Percentiles rank a stretch among this genome's conserved stretches.
Conservation (phyloP, 805 yeast species). For the Cyberlindnera maclurae region DNA sequence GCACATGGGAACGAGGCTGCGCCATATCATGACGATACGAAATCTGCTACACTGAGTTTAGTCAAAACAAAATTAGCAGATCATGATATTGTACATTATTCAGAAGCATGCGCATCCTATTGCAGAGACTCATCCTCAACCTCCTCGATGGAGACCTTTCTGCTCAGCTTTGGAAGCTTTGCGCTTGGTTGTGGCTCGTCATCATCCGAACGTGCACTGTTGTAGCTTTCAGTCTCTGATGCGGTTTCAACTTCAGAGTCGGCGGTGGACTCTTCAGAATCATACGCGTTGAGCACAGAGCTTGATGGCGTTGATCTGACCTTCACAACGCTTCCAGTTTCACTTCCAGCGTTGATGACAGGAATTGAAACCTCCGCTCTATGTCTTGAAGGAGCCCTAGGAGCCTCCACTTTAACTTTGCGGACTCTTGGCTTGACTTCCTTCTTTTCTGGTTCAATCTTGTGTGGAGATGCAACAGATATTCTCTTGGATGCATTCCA, state of each 20-base stretch:
- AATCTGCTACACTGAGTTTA: too few relatives aligned
- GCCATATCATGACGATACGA: too few relatives aligned
- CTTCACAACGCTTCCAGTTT: neutral
- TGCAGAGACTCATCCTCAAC: constrained; percentile 18
- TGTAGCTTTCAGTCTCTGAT: neutral
- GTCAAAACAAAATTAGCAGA: too few relatives aligned
- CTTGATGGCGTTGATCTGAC: neutral
- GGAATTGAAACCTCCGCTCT: neutral
- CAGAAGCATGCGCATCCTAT: too few relatives aligned
- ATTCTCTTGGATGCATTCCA: neutral
- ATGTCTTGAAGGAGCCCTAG: neutral
- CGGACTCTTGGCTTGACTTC: neutral
- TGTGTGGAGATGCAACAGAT: neutral
- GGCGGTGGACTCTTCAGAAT: neutral
- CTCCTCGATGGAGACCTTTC: constrained; percentile 18
- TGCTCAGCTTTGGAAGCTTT: constrained; percentile 16
- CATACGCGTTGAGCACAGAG: too few relatives aligned
- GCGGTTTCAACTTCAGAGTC: neutral
- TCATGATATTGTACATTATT: too few relatives aligned
- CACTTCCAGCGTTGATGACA: neutral
- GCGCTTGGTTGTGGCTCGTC: constrained; percentile 1
- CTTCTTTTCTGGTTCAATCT: neutral
- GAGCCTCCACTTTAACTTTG: neutral
- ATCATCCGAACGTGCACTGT: neutral
- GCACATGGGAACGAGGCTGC: too few relatives aligned